Evolutionary conservation across 2,329 filamentous ascomycete genomes (phyloP).

Genomic region (Tolypocladium tundrense): DNA sequence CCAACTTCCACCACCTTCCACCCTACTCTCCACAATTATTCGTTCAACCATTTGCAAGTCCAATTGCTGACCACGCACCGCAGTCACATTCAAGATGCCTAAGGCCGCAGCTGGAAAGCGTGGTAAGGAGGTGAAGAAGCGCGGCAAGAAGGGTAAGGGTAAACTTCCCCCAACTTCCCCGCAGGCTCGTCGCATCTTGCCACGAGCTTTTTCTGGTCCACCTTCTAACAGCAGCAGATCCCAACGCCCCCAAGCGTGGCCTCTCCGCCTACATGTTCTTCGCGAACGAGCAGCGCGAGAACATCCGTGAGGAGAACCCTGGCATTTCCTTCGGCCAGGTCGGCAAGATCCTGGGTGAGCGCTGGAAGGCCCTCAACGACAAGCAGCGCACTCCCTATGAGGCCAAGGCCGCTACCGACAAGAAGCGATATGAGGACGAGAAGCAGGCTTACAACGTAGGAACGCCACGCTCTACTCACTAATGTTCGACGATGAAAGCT

Average conservation of each 20-base stretch:
- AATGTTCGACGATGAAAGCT: conserved; percentile 8
- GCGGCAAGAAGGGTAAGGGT: conserved; percentile 48
- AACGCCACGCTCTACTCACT: conserved; percentile 4
- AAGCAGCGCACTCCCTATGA: conserved; percentile 92
- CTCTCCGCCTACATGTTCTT: conserved; percentile 99
- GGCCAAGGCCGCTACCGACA: conserved; percentile 91
- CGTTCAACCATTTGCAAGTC: neutral
- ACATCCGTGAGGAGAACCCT: conserved; percentile 96
- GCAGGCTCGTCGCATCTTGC: neutral
- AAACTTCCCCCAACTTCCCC: conserved; percentile 2
- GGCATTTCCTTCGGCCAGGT: conserved; percentile 98
- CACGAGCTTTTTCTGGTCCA: conserved; percentile 4
- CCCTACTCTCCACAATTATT: neutral
- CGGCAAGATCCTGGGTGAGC: conserved; percentile 94
- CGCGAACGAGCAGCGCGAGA: conserved; percentile 97
- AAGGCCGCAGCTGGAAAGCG: conserved; percentile 44
- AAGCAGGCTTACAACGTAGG: conserved; percentile 88
- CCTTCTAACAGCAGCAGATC: conserved; percentile 46
- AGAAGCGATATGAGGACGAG: conserved; percentile 99
- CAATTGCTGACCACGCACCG: neutral
- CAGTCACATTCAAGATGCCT: conserved; percentile 39
- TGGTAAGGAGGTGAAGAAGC: conserved; percentile 46
- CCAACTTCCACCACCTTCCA: neutral
- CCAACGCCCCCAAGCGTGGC: conserved; percentile 97
- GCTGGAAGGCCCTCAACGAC: conserved; percentile 94